Base-by-base conservation (phyloP, 1,284 basidiomycete genomes). In the Tilletiaria anomala region DNA sequence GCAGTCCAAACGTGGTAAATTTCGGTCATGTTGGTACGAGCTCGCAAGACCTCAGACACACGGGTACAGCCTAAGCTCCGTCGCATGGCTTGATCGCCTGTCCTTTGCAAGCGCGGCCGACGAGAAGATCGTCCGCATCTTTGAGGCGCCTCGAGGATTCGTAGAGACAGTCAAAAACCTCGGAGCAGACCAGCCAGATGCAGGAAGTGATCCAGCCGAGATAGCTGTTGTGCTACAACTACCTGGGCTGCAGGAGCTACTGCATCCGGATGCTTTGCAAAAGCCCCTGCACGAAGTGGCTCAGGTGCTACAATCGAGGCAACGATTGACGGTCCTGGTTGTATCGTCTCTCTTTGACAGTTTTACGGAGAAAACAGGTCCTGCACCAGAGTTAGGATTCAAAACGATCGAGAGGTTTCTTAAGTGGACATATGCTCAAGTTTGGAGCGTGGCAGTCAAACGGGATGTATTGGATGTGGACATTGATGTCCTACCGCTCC, bases 31-130 rank as follows among this genome's bases (percentile, higher is more conserved):
- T 5, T 66, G 63, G 63, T 54, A 61, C 42, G 59, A 66, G 40
- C 41, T 66, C n/a, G 63, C 59, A 4, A 54, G 63, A 8, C 63
- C 63, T 0, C 63, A 66, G 31, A 59, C 60, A 8, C 63, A 66
- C 40, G 63, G 63, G 8, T 63, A 64, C 48, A 61, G 56, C 15
- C 29, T 66, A 23, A 44, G 50, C 15, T 42, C 49, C 10, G 53
- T 56, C 38, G 47, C 58, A 0, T 66, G 58, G 59, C 51, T 63
- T 36, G 54, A 58, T 31, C 53, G 53, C 18, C 47, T 58, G 37
- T 45, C 48, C 37, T 65, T 66, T 35, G 59, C 54, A 14, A 60
- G 57, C 38, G 63, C 61, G 6, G 58, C 59, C 11, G 63, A 66
- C 42, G 63, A 66, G 36, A 66, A 66, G 46, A 54, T 66, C n/a